Base-by-base conservation (phyloP, 371 early-diverging fungal species). In the Smittium culicis region DNA sequence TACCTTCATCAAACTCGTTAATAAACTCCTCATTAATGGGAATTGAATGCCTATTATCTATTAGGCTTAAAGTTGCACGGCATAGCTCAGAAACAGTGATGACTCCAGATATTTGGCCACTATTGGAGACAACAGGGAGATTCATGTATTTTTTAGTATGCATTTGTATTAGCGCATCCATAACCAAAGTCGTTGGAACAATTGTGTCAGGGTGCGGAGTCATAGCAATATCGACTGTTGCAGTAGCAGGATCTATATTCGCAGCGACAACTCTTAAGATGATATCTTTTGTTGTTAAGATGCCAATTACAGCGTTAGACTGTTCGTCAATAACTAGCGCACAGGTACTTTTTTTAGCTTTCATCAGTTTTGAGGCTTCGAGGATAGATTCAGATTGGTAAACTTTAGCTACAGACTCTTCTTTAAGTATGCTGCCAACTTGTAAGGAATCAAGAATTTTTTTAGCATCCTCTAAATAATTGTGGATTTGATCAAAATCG, bases 201-300 rank as follows among this genome's bases (percentile, higher is more conserved):
- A 93, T 92, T 24, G 91, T 89, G 78, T 98, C 97, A 8, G 98
- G 98, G 68, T 96, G 93, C 65, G 96, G 97, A 0, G 98, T 98
- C 96, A 97, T 94, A 25, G 95, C 94, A 68, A 94, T 87, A 34
- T 93, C 89, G 58, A 96, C 94, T 35, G 89, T 87, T 71, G 96
- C 95, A 31, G 81, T 91, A 67, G 81, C 81, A 57, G 96, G 95
- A 72, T 90, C 89, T 54, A 94, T 76, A 8, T 89, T 90, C 60
- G 94, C 94, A 32, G 97, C 95, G 73, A 98, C 86, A 30, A 96
- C 97, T 67, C 97, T 85, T 65, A 95, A 80, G 30, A 96, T 96
- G 68, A 98, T 87, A 77, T 98, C 98, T 74, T 88, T 88, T 70
- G 88, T 91, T 25, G 96, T 96, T 74, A 94, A 92, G 71, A 96